Conservation (phyloP, 768 basidiomycete species). For the Omphalotus guepiniiformis region DNA sequence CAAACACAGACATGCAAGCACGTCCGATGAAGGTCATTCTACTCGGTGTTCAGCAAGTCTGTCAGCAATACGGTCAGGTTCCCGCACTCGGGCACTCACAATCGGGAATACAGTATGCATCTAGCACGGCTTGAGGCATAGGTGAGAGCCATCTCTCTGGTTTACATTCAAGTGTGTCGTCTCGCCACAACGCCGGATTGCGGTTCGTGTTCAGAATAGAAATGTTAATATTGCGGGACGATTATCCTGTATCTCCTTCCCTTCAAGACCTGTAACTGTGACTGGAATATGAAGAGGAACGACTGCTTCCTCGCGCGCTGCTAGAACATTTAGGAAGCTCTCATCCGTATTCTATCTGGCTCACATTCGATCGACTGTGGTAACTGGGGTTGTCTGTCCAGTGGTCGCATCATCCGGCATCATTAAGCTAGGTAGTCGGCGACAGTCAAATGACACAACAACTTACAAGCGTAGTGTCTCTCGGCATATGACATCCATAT, state of each 20-base stretch:
- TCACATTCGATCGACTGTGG: slow-evolving; percentile 19
- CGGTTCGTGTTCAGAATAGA: slow-evolving; percentile 28
- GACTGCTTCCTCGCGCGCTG: slow-evolving; percentile 24
- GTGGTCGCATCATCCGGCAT: too few species aligned
- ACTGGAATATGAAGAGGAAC: slow-evolving; percentile 28
- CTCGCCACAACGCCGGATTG: slow-evolving; percentile 35
- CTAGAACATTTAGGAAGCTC: background rate
- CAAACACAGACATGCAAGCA: slow-evolving; percentile 33
- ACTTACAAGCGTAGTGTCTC: slow-evolving; percentile 35
- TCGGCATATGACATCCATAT: slow-evolving; percentile 34
- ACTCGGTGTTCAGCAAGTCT: background rate
- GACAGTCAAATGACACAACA: background rate
- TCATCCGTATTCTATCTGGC: background rate
- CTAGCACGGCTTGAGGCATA: slow-evolving; percentile 26
- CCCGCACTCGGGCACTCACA: slow-evolving; percentile 31
- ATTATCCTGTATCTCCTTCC: slow-evolving; percentile 16
- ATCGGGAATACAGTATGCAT: slow-evolving; percentile 27
- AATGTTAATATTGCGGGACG: slow-evolving; percentile 23
- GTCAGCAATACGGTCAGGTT: slow-evolving; percentile 6
- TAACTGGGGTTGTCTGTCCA: slow-evolving; percentile 22
- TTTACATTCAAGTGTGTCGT: slow-evolving; percentile 39
- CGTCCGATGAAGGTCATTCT: slow-evolving; percentile 43
- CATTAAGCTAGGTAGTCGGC: background rate
- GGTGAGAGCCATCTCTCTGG: slow-evolving; percentile 39
- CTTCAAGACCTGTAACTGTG: slow-evolving; percentile 27